These are phyloP conservation scores for Hericium coralloides DNA, from an alignment of 768 basidiomycete species.

Conservation along the genomic window DNA sequence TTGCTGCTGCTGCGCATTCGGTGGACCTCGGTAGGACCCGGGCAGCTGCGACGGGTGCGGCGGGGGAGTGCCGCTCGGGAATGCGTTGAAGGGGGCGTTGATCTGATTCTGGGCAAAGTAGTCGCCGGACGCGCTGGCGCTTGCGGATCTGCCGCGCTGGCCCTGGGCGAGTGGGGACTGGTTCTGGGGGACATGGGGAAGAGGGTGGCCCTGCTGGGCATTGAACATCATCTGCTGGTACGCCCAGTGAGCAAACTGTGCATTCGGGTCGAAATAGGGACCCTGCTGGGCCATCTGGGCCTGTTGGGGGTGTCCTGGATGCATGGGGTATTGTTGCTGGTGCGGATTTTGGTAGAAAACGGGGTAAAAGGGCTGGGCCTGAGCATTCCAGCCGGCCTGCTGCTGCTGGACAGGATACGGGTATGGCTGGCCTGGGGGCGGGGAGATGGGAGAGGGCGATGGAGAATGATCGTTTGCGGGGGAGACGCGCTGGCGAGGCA, in stretches of 20 bases:
- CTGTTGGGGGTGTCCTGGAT: constrained; percentile 22
- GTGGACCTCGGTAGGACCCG: constrained; percentile 27
- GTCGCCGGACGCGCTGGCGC: constrained; percentile 34
- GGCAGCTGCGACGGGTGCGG: constrained; percentile 42
- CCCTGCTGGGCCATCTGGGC: constrained; percentile 38
- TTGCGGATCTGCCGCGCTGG: constrained; percentile 25
- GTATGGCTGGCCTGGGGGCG: constrained; percentile 38
- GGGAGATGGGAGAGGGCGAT: constrained; percentile 21
- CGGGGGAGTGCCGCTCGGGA: constrained; percentile 64
- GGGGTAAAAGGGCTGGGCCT: constrained; percentile 68
- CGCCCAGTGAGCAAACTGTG: constrained; percentile 78
- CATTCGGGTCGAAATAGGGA: constrained; percentile 71
- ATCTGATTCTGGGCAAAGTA: constrained; percentile 53
- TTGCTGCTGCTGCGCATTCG: constrained; percentile 23
- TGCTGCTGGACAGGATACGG: constrained; percentile 68
- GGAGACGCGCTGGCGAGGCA: constrained; percentile 50
- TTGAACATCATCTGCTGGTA: constrained; percentile 90
- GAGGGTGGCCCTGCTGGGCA: constrained; percentile 30
- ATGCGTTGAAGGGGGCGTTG: constrained; percentile 43
- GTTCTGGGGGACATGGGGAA: constrained; percentile 21
- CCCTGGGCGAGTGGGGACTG: constrained; percentile 23
- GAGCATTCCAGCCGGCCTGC: constrained; percentile 62
- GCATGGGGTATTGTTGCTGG: constrained; percentile 47
- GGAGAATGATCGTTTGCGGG: constrained; percentile 45
- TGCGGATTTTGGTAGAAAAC: constrained; percentile 68